A percentile compares a stretch with the other conserved stretches of the same genome.
These are phyloP conservation scores for Metschnikowia drakensbergensis DNA, from an alignment of 805 yeast species.

Conservation along the genomic window DNA sequence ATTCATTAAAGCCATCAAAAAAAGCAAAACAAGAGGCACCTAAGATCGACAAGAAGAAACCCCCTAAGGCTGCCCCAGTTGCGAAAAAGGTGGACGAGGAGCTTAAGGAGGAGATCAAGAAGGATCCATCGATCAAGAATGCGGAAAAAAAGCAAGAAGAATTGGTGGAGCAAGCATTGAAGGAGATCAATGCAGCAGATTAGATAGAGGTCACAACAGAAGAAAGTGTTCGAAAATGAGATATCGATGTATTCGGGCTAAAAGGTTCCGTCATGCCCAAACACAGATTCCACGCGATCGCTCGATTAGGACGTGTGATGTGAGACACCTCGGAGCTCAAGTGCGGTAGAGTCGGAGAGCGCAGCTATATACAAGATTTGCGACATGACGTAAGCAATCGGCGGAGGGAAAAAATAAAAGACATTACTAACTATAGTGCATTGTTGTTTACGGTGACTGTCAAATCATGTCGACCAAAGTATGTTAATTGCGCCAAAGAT, in stretches of 20 bases:
- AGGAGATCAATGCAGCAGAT: conserved; percentile 10
- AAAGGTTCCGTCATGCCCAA: not conserved
- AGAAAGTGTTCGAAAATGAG: not conserved
- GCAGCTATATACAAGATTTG: conserved; percentile 9
- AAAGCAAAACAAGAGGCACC: conserved; percentile 5
- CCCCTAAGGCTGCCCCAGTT: conserved; percentile 41
- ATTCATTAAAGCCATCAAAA: conserved; percentile 3
- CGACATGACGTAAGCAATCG: conserved; percentile 15
- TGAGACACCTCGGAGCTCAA: not conserved
- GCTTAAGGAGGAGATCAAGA: conserved; percentile 31
- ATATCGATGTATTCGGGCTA: no score
- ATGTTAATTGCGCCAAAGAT: not conserved
- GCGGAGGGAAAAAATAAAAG: conserved; percentile 5
- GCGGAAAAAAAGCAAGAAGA: conserved; percentile 25
- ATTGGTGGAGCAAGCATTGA: conserved; percentile 21
- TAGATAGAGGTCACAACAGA: not conserved
- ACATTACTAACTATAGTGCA: not conserved
- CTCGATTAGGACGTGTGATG: not conserved
- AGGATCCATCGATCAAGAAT: conserved; percentile 32
- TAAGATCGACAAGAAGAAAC: conserved; percentile 27
- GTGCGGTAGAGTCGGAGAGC: not conserved
- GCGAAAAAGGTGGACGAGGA: conserved; percentile 36
- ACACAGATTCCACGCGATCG: not conserved
- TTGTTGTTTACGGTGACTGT: not conserved
- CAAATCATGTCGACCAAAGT: conserved; percentile 3